A percentile compares a stretch with the other conserved stretches of the same genome.
Conservation (phyloP, 2,329 filamentous ascomycete species). For the Phyllosticta citriasiana region DNA sequence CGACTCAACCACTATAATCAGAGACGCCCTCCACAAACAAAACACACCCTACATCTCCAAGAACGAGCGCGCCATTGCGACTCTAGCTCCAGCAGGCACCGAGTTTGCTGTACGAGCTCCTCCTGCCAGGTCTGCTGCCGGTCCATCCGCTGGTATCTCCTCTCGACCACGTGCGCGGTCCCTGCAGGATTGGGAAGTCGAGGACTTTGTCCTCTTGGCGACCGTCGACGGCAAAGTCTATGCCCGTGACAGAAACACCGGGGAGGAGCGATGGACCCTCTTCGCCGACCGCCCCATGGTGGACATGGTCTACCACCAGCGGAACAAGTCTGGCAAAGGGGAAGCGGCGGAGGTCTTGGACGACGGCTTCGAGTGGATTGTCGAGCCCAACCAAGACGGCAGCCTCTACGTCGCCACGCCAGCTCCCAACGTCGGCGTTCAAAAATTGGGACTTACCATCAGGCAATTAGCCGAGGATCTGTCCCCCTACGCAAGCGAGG, state of each 20-base stretch:
- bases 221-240: slow-evolving; percentile 97
- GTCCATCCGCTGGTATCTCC: slow-evolving; percentile 39
- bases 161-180: slow-evolving; percentile 88
- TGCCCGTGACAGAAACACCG: slow-evolving; percentile 79
- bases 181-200: slow-evolving; percentile 98
- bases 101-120: slow-evolving; percentile 85
- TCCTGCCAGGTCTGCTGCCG: slow-evolving; percentile 49
- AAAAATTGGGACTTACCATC: slow-evolving; percentile 62
- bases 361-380: slow-evolving; percentile 88
- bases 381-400: slow-evolving; percentile 83
- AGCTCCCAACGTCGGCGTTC: slow-evolving; percentile 48
- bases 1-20: slow-evolving; percentile 7
- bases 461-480: slow-evolving; percentile 81
- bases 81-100: slow-evolving; percentile 71
- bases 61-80: slow-evolving; percentile 92
- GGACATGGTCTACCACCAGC: slow-evolving; percentile 72
- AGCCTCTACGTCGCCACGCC: slow-evolving; percentile 80
- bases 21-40: slow-evolving; percentile 16
- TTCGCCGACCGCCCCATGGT: slow-evolving; percentile 80
- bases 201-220: slow-evolving; percentile 99
- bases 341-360: slow-evolving; percentile 35
- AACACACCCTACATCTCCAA: slow-evolving; percentile 25
- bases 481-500: slow-evolving; percentile 63
- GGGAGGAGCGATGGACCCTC: slow-evolving; percentile 75
- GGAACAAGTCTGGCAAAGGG: slow-evolving; percentile 20